Evolutionary conservation across 306 rosid genomes (phyloP).

Genomic region (Rosa multiflora): DNA sequence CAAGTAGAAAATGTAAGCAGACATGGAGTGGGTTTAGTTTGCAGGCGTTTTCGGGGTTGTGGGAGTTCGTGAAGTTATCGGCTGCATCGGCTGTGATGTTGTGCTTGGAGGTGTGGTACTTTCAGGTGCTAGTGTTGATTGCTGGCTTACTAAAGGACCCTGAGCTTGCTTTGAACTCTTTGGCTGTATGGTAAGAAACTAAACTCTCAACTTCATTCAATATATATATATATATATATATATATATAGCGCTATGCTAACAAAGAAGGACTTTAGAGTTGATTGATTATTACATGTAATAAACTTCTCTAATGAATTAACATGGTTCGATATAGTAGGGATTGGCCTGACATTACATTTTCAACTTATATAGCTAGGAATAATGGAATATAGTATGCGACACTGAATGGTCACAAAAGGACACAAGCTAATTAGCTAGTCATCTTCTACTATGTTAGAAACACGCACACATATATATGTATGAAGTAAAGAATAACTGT

Average conservation of each 20-base stretch:
- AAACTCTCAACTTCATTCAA: neutral
- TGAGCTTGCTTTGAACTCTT: slow-evolving; percentile 58
- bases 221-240: too few species aligned
- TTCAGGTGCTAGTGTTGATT: slow-evolving; percentile 58
- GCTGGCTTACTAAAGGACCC: slow-evolving; percentile 66
- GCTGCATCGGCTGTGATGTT: slow-evolving; percentile 74
- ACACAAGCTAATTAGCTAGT: neutral
- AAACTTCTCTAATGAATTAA: too few species aligned
- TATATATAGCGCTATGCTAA: neutral
- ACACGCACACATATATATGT: neutral
- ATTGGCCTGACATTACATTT: neutral
- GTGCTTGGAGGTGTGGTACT: slow-evolving; percentile 76
- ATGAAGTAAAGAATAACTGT: too few species aligned
- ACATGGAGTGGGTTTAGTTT: slow-evolving; percentile 58
- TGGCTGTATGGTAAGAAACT: slow-evolving; percentile 55
- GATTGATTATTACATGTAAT: too few species aligned
- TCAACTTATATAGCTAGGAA: neutral
- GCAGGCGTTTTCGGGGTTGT: slow-evolving; percentile 51
- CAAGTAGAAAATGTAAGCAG: slow-evolving; percentile 23
- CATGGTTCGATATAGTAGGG: neutral
- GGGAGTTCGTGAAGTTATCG: slow-evolving; percentile 52
- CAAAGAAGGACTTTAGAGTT: too few species aligned
- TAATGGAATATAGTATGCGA: too few species aligned
- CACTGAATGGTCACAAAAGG: neutral
- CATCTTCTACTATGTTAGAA: too few species aligned